A percentile compares a stretch with the other conserved stretches of the same genome.
These are phyloP conservation scores for Nakataea oryzae DNA, from an alignment of 2,329 filamentous ascomycete species.

Conservation along the genomic window DNA sequence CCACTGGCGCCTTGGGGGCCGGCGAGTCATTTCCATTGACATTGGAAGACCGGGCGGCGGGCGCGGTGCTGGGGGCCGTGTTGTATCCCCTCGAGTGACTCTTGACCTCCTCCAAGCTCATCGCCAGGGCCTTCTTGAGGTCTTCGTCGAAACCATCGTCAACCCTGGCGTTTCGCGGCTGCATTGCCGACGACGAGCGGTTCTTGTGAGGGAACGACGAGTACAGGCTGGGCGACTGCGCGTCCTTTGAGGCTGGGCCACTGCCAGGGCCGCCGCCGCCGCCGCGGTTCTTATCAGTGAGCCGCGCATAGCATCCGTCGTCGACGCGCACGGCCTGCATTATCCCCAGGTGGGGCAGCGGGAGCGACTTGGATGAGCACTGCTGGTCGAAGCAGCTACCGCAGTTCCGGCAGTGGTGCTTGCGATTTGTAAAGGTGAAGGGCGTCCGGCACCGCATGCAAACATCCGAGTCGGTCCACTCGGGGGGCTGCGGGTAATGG, in stretches of 20 bases:
- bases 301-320: conserved; percentile 85
- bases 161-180: conserved; percentile 78
- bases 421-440: conserved; percentile 96
- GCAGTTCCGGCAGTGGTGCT: conserved; percentile 96
- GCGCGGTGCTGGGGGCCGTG: conserved; percentile 10
- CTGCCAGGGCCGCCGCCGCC: conserved; percentile 11
- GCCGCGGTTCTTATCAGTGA: conserved; percentile 62
- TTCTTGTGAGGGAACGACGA: conserved; percentile 44
- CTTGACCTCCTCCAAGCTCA: conserved; percentile 93
- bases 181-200: conserved; percentile 61
- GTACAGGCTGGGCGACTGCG: not conserved
- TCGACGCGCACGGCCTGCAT: conserved; percentile 86
- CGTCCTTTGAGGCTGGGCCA: conserved; percentile 29
- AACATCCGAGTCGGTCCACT: conserved; percentile 96
- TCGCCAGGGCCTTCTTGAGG: conserved; percentile 82
- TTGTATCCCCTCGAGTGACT: conserved; percentile 62
- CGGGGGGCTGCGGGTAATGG: conserved; percentile 57
- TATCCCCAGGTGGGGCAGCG: conserved; percentile 88
- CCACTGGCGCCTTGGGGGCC: conserved; percentile 21
- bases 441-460: conserved; percentile 95
- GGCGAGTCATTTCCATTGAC: conserved; percentile 22
- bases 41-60: conserved; percentile 12
- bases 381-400: conserved; percentile 95
- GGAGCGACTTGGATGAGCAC: conserved; percentile 81
- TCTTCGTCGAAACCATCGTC: conserved; percentile 94